Percentiles rank a stretch among this genome's conserved stretches.
Evolutionary conservation across 2,329 filamentous ascomycete species (phyloP).

Genomic region (Blumeria hordei): DNA sequence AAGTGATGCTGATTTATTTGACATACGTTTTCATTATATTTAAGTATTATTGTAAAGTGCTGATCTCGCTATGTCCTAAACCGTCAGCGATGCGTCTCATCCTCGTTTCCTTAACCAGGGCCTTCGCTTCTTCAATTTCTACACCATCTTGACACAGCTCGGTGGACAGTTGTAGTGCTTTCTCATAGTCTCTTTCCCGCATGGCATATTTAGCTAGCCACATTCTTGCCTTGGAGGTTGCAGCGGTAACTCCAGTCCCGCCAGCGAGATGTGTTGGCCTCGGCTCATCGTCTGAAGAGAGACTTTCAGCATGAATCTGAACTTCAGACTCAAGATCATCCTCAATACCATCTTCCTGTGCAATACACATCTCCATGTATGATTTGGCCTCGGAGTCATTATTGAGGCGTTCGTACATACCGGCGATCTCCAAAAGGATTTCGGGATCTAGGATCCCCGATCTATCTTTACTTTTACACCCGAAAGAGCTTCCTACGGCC

Average conservation of each 20-base stretch:
- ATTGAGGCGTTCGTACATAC: constrained; percentile 61
- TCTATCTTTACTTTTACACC: constrained; percentile 21
- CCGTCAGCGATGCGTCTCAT: constrained; percentile 29
- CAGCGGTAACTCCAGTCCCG: constrained; percentile 66
- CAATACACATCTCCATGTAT: constrained; percentile 90
- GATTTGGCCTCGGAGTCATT: constrained; percentile 60
- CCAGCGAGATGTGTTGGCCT: constrained; percentile 13
- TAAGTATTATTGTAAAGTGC: too few relatives aligned
- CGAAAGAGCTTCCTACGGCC: constrained; percentile 21
- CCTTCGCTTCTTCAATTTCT: constrained; percentile 92
- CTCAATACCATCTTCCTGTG: constrained; percentile 58
- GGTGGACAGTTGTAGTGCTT: constrained; percentile 58
- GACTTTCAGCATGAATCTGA: constrained; percentile 30
- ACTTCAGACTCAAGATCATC: constrained; percentile 17
- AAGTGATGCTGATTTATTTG: constrained; percentile 7
- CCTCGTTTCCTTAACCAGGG: constrained; percentile 65
- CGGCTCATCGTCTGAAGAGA: constrained; percentile 22
- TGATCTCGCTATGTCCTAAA: too few relatives aligned
- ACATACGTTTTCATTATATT: too few relatives aligned
- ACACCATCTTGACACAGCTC: constrained; percentile 90
- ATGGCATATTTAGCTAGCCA: constrained; percentile 79
- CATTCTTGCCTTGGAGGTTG: constrained; percentile 76
- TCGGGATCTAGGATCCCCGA: constrained; percentile 57
- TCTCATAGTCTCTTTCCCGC: constrained; percentile 45
- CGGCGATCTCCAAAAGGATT: constrained; percentile 69